A percentile compares a stretch with the other conserved stretches of the same genome.
These are phyloP conservation scores for Aspergillus sp. DNA, from an alignment of 2,329 filamentous ascomycete species.

Conservation along the genomic window DNA sequence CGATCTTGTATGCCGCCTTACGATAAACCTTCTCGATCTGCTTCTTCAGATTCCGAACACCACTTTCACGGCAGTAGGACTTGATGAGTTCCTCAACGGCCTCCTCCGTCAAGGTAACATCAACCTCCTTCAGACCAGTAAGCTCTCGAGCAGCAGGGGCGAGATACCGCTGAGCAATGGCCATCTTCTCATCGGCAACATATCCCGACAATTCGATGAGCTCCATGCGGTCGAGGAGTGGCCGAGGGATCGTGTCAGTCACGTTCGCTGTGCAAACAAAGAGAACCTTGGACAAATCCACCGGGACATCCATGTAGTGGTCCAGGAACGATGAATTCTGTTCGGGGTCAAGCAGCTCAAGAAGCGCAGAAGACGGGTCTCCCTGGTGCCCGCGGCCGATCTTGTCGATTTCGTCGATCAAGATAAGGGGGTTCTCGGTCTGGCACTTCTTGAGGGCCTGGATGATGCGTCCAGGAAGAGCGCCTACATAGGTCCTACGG, in stretches of 20 bases:
- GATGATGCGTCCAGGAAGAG: constrained; percentile 92
- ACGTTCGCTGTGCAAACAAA: constrained; percentile 99
- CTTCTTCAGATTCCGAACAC: constrained; percentile 97
- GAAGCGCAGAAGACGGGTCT: constrained; percentile 88
- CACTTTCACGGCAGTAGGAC: constrained; percentile 95
- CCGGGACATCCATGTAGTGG: constrained; percentile 97
- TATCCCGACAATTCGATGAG: constrained; percentile 95
- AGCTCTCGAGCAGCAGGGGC: constrained; percentile 92
- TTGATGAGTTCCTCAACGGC: constrained; percentile 98
- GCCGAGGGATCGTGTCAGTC: constrained; percentile 95
- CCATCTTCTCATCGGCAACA: constrained; percentile 97
- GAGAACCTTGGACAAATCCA: constrained; percentile 94
- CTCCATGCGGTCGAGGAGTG: constrained; percentile 95
- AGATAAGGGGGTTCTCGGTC: constrained; percentile 92
- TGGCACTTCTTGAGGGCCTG: constrained; percentile 99
- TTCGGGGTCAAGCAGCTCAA: constrained; percentile 93
- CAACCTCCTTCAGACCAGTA: constrained; percentile 83
- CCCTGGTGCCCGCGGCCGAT: constrained; percentile 96
- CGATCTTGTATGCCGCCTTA: constrained; percentile 95
- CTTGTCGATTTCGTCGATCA: constrained; percentile 98
- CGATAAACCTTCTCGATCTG: constrained; percentile 99
- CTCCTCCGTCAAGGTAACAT: constrained; percentile 81
- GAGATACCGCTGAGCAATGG: constrained; percentile 90
- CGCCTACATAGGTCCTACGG: constrained; percentile 92
- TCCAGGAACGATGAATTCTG: constrained; percentile 97